Conservation (phyloP, 2,329 filamentous ascomycete species). For the Botrytis galanthina region DNA sequence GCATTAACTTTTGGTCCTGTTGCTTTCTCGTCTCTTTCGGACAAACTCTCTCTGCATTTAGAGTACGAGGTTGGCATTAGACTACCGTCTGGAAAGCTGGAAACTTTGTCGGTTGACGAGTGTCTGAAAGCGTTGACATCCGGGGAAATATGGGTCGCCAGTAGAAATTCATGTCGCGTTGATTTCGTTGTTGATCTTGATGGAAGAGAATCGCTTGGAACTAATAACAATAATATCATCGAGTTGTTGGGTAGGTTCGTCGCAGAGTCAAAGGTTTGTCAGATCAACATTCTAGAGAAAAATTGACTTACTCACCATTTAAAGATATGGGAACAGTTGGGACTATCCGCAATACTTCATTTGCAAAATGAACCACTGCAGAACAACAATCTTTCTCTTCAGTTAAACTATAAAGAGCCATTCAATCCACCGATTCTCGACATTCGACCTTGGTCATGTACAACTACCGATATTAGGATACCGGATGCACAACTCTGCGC, state of each 20-base stretch:
- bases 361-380: background rate
- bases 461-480: conserved; percentile 23
- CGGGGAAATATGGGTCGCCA: conserved; percentile 31
- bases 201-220: conserved; percentile 11
- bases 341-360: conserved; percentile 26
- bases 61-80: conserved; percentile 20
- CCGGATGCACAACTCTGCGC: conserved; percentile 26
- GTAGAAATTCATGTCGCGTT: conserved; percentile 27
- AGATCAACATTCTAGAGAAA: background rate
- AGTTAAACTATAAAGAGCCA: conserved; percentile 25
- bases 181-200: conserved; percentile 28
- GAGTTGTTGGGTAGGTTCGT: conserved; percentile 27
- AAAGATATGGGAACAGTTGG: conserved; percentile 34
- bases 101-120: conserved; percentile 1
- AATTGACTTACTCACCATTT: conserved; percentile 17
- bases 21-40: conserved; percentile 20
- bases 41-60: conserved; percentile 26
- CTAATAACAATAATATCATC: conserved; percentile 10
- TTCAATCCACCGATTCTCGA: background rate
- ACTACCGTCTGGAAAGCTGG: conserved; percentile 10
- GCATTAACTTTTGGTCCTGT: conserved; percentile 25
- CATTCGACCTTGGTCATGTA: conserved; percentile 3
- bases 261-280: conserved; percentile 28
- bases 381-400: conserved; percentile 24
- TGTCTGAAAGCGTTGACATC: conserved; percentile 27